A percentile compares a stretch with the other conserved stretches of the same genome.
These are phyloP conservation scores for Xylaria cubensis DNA, from an alignment of 495 filamentous ascomycete species.

Conservation along the genomic window DNA sequence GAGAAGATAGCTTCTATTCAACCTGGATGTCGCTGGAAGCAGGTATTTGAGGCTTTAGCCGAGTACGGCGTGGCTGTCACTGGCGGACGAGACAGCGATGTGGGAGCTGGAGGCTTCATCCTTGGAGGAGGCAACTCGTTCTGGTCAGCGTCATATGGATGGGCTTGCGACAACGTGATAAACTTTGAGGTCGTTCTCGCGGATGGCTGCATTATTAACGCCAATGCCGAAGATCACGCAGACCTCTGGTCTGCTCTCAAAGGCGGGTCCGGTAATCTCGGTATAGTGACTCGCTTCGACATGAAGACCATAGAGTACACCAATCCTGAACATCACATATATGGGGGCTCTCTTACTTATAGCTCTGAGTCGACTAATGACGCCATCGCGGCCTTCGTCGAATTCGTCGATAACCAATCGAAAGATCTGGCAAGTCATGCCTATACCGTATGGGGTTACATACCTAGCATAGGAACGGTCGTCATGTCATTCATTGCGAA, in stretches of 20 bases:
- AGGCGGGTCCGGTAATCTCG: constrained; percentile 63
- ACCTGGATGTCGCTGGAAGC: constrained; percentile 49
- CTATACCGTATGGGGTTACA: constrained; percentile 20
- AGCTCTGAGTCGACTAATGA: constrained; percentile 26
- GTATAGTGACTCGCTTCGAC: constrained; percentile 61
- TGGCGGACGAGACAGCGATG: constrained; percentile 56
- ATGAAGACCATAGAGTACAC: constrained; percentile 52
- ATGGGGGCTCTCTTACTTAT: constrained; percentile 43
- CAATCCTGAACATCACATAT: constrained; percentile 43
- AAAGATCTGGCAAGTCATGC: constrained; percentile 20
- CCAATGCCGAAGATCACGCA: constrained; percentile 35
- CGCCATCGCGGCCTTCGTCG: constrained; percentile 29
- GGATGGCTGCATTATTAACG: constrained; percentile 40
- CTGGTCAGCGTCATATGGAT: constrained; percentile 55
- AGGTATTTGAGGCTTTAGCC: constrained; percentile 55
- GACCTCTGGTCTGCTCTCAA: constrained; percentile 60
- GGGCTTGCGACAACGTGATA: constrained; percentile 53
- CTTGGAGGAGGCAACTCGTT: constrained; percentile 59
- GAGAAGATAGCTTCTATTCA: constrained; percentile 41
- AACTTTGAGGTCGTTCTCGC: constrained; percentile 56
- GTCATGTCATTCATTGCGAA: constrained; percentile 9
- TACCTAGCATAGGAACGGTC: constrained; percentile 9
- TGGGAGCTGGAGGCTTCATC: constrained; percentile 60
- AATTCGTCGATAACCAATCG: constrained; percentile 32
- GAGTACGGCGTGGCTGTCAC: constrained; percentile 47